A percentile compares a stretch with the other conserved stretches of the same genome.
phyloP scores from a whole-genome alignment of 768 basidiomycete genomes.

The Psilocybe azurescens region DNA sequence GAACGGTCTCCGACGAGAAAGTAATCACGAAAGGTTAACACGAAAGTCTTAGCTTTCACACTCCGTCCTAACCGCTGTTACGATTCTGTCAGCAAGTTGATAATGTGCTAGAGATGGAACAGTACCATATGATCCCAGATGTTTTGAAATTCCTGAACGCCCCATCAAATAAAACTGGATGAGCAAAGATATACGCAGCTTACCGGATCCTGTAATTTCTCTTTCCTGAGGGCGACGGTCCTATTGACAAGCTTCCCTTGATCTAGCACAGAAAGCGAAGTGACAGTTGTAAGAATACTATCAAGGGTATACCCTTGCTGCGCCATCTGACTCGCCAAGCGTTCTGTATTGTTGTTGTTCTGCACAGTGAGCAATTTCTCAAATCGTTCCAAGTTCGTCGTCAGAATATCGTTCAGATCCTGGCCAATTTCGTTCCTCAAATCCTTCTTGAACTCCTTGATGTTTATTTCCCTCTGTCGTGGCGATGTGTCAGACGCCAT shows the following conservation, averaged over 20 bases:
- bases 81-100: background rate
- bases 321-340: background rate
- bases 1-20: constrained; percentile 8
- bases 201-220: constrained; percentile 1
- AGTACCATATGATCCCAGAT: constrained; percentile 22
- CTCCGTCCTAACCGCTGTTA: constrained; percentile 9
- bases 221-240: background rate
- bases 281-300: background rate
- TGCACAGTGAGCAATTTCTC: background rate
- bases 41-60: constrained; percentile 22
- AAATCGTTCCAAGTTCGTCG: background rate
- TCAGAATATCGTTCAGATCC: background rate
- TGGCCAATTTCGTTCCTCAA: background rate
- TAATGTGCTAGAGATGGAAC: background rate
- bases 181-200: background rate
- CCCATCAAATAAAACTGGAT: background rate
- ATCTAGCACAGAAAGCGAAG: background rate
- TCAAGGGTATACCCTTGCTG: background rate
- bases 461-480: background rate
- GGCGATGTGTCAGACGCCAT: background rate
- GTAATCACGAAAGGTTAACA: constrained; percentile 19
- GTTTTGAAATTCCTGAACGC: constrained; percentile 11
- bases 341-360: background rate
- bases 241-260: background rate
- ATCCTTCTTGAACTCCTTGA: background rate